Evolutionary conservation across 805 yeast species (phyloP).

Genomic region (Sugiyamaella americana): DNA sequence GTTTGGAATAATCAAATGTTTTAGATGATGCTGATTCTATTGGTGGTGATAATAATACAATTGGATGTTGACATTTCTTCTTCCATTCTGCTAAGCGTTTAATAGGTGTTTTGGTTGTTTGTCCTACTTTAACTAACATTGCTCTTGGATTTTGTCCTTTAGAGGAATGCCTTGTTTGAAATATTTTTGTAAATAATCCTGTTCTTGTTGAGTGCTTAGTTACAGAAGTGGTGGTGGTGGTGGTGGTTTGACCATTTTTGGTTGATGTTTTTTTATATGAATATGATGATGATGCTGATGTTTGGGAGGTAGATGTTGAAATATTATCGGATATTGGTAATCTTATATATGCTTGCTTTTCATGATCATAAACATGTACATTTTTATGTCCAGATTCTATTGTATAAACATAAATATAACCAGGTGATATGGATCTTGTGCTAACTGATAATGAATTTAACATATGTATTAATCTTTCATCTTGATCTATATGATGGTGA

Average conservation of each 20-base stretch:
- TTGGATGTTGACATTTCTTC: conserved; percentile 24
- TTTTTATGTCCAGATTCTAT: conserved; percentile 19
- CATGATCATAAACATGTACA: conserved; percentile 22
- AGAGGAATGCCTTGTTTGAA: background rate
- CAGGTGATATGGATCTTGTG: conserved; percentile 14
- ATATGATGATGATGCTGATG: background rate
- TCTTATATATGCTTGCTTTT: conserved; percentile 11
- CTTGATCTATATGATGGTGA: conserved; percentile 15
- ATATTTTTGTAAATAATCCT: background rate
- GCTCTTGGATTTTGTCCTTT: background rate
- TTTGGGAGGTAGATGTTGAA: background rate
- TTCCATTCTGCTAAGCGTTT: conserved; percentile 29
- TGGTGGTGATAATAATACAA: conserved; percentile 20
- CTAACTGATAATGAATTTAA: conserved; percentile 3
- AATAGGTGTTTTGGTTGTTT: conserved; percentile 25
- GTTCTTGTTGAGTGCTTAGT: background rate
- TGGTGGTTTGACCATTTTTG: background rate
- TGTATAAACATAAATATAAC: conserved; percentile 28
- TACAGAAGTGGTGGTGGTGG: background rate
- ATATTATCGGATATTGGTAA: background rate
- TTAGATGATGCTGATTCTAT: conserved; percentile 4
- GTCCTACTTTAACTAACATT: conserved; percentile 29
- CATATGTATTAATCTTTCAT: conserved; percentile 4
- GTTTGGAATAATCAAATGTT: conserved; percentile 11
- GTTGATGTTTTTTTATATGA: background rate